phyloP scores from a whole-genome alignment of 352 stramenopile genomes.

The Thraustochytrium striatum region DNA sequence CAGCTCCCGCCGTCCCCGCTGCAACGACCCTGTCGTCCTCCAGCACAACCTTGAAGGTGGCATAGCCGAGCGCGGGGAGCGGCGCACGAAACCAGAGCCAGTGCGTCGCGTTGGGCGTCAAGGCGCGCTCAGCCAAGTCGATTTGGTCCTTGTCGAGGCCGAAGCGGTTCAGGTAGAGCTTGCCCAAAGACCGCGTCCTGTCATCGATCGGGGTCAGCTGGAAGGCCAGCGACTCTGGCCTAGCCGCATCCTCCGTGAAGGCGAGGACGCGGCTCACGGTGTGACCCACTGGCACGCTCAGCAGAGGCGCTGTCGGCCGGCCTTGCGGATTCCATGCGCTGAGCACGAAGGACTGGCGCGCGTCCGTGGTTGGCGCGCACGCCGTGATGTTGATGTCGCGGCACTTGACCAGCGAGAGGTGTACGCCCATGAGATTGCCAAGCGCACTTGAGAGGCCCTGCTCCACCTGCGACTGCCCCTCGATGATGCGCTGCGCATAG shows the following conservation, averaged over 20 bases:
- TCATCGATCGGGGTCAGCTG: slow-evolving; percentile 45
- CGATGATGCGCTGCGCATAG: slow-evolving; percentile 83
- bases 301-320: neutral
- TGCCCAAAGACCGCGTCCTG: slow-evolving; percentile 4
- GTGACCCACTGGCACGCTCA: too few species aligned
- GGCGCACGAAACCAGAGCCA: slow-evolving; percentile 65
- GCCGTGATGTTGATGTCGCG: slow-evolving; percentile 79
- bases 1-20: too few species aligned
- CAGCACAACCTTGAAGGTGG: too few species aligned
- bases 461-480: slow-evolving; percentile 62
- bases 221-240: too few species aligned
- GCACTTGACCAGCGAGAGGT: slow-evolving; percentile 53
- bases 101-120: slow-evolving; percentile 54
- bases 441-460: slow-evolving; percentile 55
- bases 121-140: slow-evolving; percentile 3
- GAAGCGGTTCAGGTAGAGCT: slow-evolving; percentile 49
- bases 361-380: slow-evolving; percentile 66
- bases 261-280: slow-evolving; percentile 49
- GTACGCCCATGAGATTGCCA: slow-evolving; percentile 53
- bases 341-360: slow-evolving; percentile 61
- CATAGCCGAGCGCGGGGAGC: slow-evolving; percentile 59
- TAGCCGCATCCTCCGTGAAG: slow-evolving; percentile 24
- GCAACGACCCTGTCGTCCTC: too few species aligned
- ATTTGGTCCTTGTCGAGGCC: slow-evolving; percentile 33
- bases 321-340: slow-evolving; percentile 65